phyloP scores from a whole-genome alignment of 306 rosid species.

The Canavalia gladiata region DNA sequence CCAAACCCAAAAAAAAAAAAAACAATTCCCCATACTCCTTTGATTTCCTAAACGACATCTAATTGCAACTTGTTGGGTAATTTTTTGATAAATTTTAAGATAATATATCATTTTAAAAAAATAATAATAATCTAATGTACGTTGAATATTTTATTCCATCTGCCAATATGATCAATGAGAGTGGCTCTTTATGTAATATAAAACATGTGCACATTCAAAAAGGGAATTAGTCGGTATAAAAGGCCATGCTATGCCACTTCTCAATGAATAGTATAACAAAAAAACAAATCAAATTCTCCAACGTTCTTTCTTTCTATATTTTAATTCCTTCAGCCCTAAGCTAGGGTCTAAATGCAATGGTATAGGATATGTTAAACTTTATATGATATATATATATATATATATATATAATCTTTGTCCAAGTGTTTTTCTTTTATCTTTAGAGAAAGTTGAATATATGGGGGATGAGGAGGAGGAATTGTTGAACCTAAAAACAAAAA shows the following conservation, averaged over 20 bases:
- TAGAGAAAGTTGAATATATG: slow-evolving; percentile 49
- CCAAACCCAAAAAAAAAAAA: no score
- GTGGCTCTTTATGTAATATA: slow-evolving; percentile 2
- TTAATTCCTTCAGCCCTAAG: slow-evolving; percentile 62
- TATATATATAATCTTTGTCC: slow-evolving; percentile 34
- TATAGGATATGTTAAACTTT: slow-evolving; percentile 46
- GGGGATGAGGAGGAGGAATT: slow-evolving; percentile 56
- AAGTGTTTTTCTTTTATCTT: slow-evolving; percentile 42
- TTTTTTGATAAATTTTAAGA: neutral
- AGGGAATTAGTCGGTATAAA: slow-evolving; percentile 36
- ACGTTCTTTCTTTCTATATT: slow-evolving; percentile 42
- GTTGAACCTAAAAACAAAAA: slow-evolving; percentile 41
- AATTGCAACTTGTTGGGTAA: neutral
- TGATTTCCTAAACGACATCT: no score
- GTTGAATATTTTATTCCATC: slow-evolving; percentile 6
- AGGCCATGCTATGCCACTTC: slow-evolving; percentile 7
- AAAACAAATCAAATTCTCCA: slow-evolving; percentile 40
- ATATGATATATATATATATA: neutral
- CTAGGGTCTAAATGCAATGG: slow-evolving; percentile 47
- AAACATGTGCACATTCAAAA: slow-evolving; percentile 26
- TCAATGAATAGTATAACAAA: slow-evolving; percentile 19
- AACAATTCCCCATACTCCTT: no score
- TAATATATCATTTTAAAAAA: no score
- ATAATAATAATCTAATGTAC: neutral
- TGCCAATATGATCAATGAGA: neutral